Conservation (phyloP, 441 rosid genomes). For the Eruca vesicaria region DNA sequence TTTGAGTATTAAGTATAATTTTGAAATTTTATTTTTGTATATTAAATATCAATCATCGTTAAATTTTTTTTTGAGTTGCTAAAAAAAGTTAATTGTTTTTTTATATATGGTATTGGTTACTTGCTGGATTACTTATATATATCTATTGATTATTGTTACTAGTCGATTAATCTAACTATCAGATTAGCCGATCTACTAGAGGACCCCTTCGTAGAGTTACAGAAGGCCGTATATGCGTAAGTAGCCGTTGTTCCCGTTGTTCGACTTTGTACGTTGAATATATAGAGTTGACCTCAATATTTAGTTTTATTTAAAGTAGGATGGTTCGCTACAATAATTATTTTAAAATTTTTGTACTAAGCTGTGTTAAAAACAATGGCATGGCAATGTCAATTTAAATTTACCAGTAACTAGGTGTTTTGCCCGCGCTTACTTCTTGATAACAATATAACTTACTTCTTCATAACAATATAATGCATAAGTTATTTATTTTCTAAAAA, state of each 20-base stretch:
- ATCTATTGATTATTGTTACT: not conserved
- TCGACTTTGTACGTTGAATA: conserved; percentile 5
- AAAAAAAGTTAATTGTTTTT: not conserved
- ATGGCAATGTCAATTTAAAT: not conserved
- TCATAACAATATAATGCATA: no score
- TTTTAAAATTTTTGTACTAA: not conserved
- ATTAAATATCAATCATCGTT: no score
- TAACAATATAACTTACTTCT: no score
- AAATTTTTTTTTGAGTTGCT: no score
- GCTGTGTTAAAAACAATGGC: no score
- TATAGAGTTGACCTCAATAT: conserved; percentile 1
- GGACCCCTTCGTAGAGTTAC: not conserved
- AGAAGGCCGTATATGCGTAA: not conserved
- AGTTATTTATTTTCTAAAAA: no score
- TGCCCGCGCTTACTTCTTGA: no score
- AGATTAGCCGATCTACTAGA: not conserved
- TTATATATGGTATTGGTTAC: not conserved
- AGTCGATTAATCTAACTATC: not conserved
- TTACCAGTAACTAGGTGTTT: no score
- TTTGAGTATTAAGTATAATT: not conserved
- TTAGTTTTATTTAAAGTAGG: not conserved
- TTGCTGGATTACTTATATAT: not conserved
- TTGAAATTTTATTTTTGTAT: not conserved
- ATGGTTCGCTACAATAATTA: not conserved
- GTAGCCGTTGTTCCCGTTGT: not conserved